Conservation (phyloP, 192 early-diverging fungal species). For the Gaertneriomyces sp. region DNA sequence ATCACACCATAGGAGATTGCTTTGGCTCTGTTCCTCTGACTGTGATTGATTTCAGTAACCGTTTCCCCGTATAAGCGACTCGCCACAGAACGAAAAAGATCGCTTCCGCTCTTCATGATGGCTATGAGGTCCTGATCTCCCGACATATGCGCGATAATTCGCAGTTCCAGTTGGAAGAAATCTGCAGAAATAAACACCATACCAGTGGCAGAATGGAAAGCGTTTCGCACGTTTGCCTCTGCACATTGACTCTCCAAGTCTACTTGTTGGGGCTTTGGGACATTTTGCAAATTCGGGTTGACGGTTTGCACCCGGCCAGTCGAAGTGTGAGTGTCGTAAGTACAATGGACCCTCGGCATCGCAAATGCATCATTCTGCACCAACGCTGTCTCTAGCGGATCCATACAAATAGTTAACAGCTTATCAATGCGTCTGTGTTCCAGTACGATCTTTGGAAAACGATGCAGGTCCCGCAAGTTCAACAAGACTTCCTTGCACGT, state of each 20-base stretch:
- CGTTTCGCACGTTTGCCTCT: conserved; percentile 25
- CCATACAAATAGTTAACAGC: conserved; percentile 26
- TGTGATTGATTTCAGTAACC: conserved; percentile 4
- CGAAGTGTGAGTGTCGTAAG: conserved; percentile 24
- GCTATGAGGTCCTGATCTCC: conserved; percentile 12
- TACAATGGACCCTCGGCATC: conserved; percentile 33
- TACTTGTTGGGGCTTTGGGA: conserved; percentile 28
- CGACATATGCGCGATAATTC: conserved; percentile 39
- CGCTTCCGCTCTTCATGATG: conserved; percentile 6
- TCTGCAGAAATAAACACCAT: conserved; percentile 29
- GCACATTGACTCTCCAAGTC: background rate
- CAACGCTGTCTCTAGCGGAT: conserved; percentile 10
- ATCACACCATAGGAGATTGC: conserved; percentile 31
- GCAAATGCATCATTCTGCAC: conserved; percentile 10
- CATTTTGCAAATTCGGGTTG: conserved; percentile 31
- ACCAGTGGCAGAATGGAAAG: conserved; percentile 30
- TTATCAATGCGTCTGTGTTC: conserved; percentile 27
- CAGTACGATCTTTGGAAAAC: conserved; percentile 26
- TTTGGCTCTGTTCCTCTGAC: conserved; percentile 26
- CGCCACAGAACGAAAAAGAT: conserved; percentile 17
- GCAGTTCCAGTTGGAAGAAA: conserved; percentile 34
- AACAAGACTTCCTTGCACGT: conserved; percentile 26
- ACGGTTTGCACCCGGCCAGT: conserved; percentile 25
- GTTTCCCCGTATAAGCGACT: background rate
- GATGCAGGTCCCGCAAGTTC: conserved; percentile 17